phyloP scores from a whole-genome alignment of 495 filamentous ascomycete genomes.

The Podospora australis region DNA sequence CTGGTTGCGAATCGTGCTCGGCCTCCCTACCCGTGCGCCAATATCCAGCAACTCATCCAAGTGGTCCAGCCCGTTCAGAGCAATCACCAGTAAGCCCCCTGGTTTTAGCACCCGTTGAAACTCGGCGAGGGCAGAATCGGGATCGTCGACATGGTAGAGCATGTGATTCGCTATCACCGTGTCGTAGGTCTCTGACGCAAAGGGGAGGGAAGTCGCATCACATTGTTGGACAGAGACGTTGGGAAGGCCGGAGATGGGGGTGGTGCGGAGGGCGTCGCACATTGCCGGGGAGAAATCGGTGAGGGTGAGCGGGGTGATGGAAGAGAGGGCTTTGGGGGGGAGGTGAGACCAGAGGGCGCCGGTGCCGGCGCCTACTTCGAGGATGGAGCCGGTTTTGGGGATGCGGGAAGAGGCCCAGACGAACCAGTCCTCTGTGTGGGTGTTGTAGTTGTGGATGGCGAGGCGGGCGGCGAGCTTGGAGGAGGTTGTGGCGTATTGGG shows the following conservation, averaged over 20 bases:
- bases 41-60: slow-evolving; percentile 1
- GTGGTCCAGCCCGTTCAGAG: slow-evolving; percentile 7
- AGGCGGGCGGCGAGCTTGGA: slow-evolving; percentile 7
- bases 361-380: slow-evolving; percentile 10
- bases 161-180: slow-evolving; percentile 8
- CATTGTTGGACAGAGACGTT: background rate
- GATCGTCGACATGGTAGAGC: slow-evolving; percentile 9
- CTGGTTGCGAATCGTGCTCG: slow-evolving; percentile 1
- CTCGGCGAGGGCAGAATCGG: background rate
- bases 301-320: slow-evolving; percentile 1
- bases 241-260: background rate
- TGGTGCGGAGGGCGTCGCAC: background rate
- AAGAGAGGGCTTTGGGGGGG: background rate
- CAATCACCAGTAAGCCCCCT: slow-evolving; percentile 1
- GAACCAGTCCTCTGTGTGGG: slow-evolving; percentile 5
- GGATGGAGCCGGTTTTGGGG: slow-evolving; percentile 3
- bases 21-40: background rate
- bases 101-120: slow-evolving; percentile 1
- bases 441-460: slow-evolving; percentile 9
- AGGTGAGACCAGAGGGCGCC: slow-evolving; percentile 6
- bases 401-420: slow-evolving; percentile 2
- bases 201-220: slow-evolving; percentile 7
- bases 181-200: background rate
- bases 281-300: slow-evolving; percentile 12
- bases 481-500: slow-evolving; percentile 6